A percentile compares a stretch with the other conserved stretches of the same genome.
phyloP scores from a whole-genome alignment of 106 monocot genomes.

The Posidonia australis region DNA sequence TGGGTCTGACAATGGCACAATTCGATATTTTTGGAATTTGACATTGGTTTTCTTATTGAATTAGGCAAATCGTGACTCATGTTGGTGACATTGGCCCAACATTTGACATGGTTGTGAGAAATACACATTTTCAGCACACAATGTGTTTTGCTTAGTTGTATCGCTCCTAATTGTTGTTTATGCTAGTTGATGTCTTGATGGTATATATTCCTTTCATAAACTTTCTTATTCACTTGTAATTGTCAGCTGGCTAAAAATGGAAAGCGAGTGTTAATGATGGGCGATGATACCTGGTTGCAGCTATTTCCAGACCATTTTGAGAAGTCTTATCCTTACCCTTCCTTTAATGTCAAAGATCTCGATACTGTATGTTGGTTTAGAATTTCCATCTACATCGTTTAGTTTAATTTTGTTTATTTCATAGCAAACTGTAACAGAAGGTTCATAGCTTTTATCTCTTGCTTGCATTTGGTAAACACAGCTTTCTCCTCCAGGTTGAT shows the following conservation, averaged over 20 bases:
- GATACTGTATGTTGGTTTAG: constrained; percentile 49
- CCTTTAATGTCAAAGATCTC: constrained; percentile 99
- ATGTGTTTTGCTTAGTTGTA: no score
- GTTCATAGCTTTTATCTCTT: background rate
- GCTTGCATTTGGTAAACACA: constrained; percentile 1
- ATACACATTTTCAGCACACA: no score
- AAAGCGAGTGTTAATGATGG: constrained; percentile 92
- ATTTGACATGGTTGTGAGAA: no score
- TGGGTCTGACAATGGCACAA: no score
- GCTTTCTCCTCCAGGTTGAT: constrained; percentile 42
- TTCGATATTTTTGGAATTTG: no score
- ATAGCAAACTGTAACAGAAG: background rate
- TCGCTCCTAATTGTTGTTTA: no score
- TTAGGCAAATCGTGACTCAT: no score
- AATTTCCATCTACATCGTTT: background rate
- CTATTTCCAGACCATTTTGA: constrained; percentile 79
- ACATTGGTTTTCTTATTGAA: no score
- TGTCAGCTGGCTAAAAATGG: constrained; percentile 69
- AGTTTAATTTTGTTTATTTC: background rate
- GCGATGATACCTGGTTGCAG: constrained; percentile 96
- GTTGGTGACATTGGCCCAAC: no score
- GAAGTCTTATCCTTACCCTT: constrained; percentile 76
- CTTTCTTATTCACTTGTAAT: background rate
- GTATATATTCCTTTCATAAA: no score
- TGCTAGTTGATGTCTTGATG: no score